phyloP scores from a whole-genome alignment of 257 asterid genomes.

The Thymus quinquecostatus region DNA sequence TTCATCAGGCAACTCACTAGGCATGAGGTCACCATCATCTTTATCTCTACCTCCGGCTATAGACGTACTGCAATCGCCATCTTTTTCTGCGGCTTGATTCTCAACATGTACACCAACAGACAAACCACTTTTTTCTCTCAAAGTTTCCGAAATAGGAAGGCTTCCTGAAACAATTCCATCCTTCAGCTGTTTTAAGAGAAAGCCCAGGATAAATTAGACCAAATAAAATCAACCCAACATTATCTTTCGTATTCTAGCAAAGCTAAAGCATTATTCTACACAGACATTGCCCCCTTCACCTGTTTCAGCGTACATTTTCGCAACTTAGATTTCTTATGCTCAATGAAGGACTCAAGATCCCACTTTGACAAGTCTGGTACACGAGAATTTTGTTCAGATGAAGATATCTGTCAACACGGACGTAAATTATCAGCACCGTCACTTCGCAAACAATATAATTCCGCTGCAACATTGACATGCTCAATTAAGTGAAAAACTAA shows the following conservation, averaged over 20 bases:
- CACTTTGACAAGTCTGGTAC: conserved; percentile 18
- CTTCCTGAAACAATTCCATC: conserved; percentile 47
- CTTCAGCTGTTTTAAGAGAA: conserved; percentile 10
- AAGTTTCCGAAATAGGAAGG: conserved; percentile 44
- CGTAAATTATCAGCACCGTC: not conserved
- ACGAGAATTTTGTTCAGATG: not conserved
- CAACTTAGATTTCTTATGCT: conserved; percentile 6
- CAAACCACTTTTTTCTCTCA: conserved; percentile 65
- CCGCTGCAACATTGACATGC: not conserved
- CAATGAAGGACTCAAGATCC: conserved; percentile 23
- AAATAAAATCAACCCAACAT: not conserved
- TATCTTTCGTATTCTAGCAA: conserved; percentile 11
- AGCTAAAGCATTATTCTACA: not conserved
- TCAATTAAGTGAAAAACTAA: not conserved
- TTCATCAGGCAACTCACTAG: conserved; percentile 36
- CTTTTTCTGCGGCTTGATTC: not conserved
- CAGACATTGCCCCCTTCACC: conserved; percentile 7
- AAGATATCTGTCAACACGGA: conserved; percentile 3
- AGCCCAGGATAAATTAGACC: not conserved
- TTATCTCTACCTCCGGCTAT: conserved; percentile 11
- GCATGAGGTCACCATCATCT: conserved; percentile 27
- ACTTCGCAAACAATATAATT: conserved; percentile 7
- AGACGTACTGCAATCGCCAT: not conserved
- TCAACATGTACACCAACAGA: conserved; percentile 35
- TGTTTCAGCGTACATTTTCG: conserved; percentile 3